Conservation (phyloP, 1,284 basidiomycete species). For the Peniophora sp. region DNA sequence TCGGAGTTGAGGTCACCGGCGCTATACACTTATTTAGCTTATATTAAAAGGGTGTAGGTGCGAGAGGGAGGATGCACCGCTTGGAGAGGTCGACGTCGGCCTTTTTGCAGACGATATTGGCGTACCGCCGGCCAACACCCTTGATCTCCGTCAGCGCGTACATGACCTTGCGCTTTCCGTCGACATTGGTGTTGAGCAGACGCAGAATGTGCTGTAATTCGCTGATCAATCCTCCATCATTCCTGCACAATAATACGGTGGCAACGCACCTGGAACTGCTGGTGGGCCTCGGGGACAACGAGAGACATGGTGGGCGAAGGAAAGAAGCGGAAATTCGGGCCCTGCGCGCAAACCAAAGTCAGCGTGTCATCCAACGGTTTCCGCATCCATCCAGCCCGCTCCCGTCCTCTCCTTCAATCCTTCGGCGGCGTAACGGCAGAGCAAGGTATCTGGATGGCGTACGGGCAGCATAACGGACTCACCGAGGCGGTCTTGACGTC, state of each 20-base stretch:
- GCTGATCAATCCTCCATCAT: background rate
- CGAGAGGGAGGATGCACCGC: constrained; percentile 58
- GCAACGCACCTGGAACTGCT: constrained; percentile 79
- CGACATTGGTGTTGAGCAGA: constrained; percentile 99
- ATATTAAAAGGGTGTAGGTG: background rate
- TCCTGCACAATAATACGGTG: background rate
- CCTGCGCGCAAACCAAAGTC: background rate
- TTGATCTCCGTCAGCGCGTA: constrained; percentile 98
- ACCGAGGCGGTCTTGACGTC: too few relatives aligned
- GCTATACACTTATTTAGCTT: constrained; percentile 29
- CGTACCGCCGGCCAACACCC: constrained; percentile 98
- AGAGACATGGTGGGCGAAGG: constrained; percentile 68
- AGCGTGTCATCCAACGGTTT: background rate
- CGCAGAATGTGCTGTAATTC: constrained; percentile 85
- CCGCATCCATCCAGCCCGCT: too few relatives aligned
- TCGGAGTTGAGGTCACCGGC: constrained; percentile 93
- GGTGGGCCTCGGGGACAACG: constrained; percentile 87
- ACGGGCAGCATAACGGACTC: too few relatives aligned
- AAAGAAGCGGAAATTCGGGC: constrained; percentile 2
- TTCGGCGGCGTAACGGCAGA: too few relatives aligned
- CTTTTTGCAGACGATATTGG: constrained; percentile 99
- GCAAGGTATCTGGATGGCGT: too few relatives aligned
- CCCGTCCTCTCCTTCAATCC: too few relatives aligned
- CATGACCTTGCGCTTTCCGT: constrained; percentile 99
- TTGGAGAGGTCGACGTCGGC: constrained; percentile 99